Evolutionary conservation across 208 protist genomes (phyloP), one percentile per base, ranked within the genome.

Genomic region (Blastocrithidia nonstop): DNA sequence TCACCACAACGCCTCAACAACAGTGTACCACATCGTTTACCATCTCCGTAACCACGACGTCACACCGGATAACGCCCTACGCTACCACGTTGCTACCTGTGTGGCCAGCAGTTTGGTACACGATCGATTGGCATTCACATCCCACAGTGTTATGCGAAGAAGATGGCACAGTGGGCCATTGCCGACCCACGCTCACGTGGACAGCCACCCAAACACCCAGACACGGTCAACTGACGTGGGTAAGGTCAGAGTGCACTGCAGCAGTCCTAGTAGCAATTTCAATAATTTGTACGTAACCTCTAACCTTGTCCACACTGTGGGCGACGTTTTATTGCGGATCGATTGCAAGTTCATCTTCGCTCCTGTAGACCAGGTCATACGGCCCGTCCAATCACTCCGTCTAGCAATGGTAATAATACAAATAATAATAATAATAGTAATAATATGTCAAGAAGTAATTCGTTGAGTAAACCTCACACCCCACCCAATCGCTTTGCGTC

Each of bases 241-340:
- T 51, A 35, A 13, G 45, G 28, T 37, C 26, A 36, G n/a, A 38
- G 37, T 5, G 53, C 60, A 20, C 51, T 75, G 17, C 78, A 80
- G 47, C 73, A 91, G 50, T 78, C 83, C 27, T 73, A 89, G 13
- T 69, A 69, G 20, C 83, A 93, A 59, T 92, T 88, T 53, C 55
- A 71, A 36, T 69, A 89, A 45, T 95, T 90, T 43, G 75, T 89
- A 20, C 79, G 66, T 36, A 83, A 81, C 58, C 55, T 95, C n/a
- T 76, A 80, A 27, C 71, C 71, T 13, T 95, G 88, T 57, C 82
- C 81, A 2, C 84, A 95, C 63, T 96, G 90, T 54, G 66, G 60
- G 16, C 45, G 90, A 13, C 79, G 62, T 39, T 96, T 96, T 41
- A 53, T 93, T 31, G 61, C 90, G 7, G 85, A 95, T 27, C 74